Evolutionary conservation across 768 basidiomycete genomes (phyloP), one percentile per base, ranked within the genome.

Genomic region (Crucibulum laeve): DNA sequence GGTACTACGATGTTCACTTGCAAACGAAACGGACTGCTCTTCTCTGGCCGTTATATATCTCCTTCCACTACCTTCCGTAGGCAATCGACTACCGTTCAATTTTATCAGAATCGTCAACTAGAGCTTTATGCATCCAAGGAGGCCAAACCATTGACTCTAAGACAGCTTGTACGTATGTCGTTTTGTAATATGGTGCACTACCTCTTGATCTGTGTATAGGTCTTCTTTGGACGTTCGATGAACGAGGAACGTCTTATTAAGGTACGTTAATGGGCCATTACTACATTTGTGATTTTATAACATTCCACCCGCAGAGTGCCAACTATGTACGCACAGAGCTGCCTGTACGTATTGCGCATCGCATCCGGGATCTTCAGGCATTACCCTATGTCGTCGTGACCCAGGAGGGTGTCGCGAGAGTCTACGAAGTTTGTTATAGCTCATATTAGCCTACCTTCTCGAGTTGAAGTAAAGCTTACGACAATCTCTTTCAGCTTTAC

Each of bases 321-420:
- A 92, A 92, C 59, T 91, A 92, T 63, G 89, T 95, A 33, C 81
- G 91, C 40, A 87, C 87, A 4, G 91, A 95, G 56, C 65, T 95
- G 4, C 91, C 92, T 7, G 81, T 91, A 11, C 80, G 91, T 26
- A 87, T 93, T 54, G 85, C 91, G 3, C 91, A 94, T 60, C 77
- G 92, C 37, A 64, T 94, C 46, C 80, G 88, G 44, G 92, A 95
- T 56, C 70, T 95, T 53, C 92, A 95, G 64, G 70, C 80, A 1
- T 69, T 95, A 37, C 91, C 92, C 3, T 92, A 87, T 55, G 77
- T 87, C 17, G 90, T 91, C 5, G 90, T 92, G 22, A 89, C 85
- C 4, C 85, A 91, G 51, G 88, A 92, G 52, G 80, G 81, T 0
- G 80, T 94, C 13, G 81, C 82, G 21, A 82, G 76, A 53, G 89